Evolutionary conservation across 129 eudicot genomes (phyloP), one percentile per base, ranked within the genome.

Genomic region (Daucus carota): DNA sequence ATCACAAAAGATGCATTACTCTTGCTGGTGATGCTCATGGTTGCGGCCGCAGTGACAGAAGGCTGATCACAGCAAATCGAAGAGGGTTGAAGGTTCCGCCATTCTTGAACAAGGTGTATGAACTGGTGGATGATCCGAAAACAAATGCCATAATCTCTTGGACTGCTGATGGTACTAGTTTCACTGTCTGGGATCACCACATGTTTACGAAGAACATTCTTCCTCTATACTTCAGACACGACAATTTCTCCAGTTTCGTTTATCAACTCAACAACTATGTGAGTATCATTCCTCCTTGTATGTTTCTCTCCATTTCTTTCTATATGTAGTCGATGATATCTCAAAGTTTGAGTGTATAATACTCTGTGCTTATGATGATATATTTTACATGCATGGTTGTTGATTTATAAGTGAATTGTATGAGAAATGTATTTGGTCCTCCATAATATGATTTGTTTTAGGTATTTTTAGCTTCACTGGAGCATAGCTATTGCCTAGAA

Each of bases 221-320:
- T 34, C 84, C 80, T 40, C 71, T 2, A 36, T 57, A 50, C 75
- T 81, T 81, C 66, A 76, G 60, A 65, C 84, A 81, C 75, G 62
- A 77, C 66, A 81, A 70, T 59, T 81, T 81, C 73, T 81, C 84
- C 2, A 75, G 73, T 74, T 81, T 81, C 42, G 45, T 81, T 38
- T 75, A 76, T 44, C 84, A 81, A n/a, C 84, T 81, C 14, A 81
- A 81, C 71, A 85, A 75, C 60, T 85, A 85, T 76, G 88, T 85
- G 38, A 33, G 82, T 74, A 14, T 26, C 17, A 59, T 13, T 48
- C 26, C n/a, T n/a, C 65, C n/a, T 62, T 0, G 0, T 31, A 0
- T 29, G 20, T 62, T 45, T 34, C 52, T 22, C 44, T 29, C 38
- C 69, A 29, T 15, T 29, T 62, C 38, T 62, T 62, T 62, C 36